Evolutionary conservation across 768 basidiomycete species (phyloP), one percentile per base, ranked within the genome.

Genomic region (Jaapia argillacea): DNA sequence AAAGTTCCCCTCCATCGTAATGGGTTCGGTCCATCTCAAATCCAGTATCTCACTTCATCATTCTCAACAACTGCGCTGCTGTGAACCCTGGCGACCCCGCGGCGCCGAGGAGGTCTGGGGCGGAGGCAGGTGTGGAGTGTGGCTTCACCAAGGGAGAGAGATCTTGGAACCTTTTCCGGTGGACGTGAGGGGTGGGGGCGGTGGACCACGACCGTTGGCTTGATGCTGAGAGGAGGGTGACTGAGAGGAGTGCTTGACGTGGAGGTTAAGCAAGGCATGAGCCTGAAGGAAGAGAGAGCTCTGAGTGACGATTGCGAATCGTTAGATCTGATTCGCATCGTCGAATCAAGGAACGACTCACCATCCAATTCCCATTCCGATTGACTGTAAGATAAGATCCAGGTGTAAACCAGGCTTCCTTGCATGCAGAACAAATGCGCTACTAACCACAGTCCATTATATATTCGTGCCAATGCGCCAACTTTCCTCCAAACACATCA

Each of bases 281-380:
- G 88, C 88, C 63, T 91, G 88, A 20, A 90, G 72, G 65, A 87
- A 90, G 54, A 85, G 83, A 0, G 85, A 85, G 85, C 85, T 45
- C 80, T 79, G 52, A n/a, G n/a, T n/a, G n/a, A n/a, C n/a, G n/a
- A n/a, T n/a, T n/a, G n/a, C n/a, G n/a, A n/a, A n/a, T n/a, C n/a
- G n/a, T n/a, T n/a, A n/a, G 13, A 91, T 61, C 49, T 79, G 81
- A 57, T 88, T 90, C 83, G 90, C 85, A 3, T 85, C 75, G 24
- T 85, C 85, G 3, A 70, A 69, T 1, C 83, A 86, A 51, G 84
- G 79, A 35, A 89, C 83, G 35, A 89, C 28, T 16, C 28, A 33
- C 28, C 28, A 10, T 33, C 28, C 16, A 33, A 33, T 33, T 33
- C 10, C 28, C 28, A 16, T 16, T 33, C 28, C 10, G 16, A 16